phyloP scores from a whole-genome alignment of 1,284 basidiomycete genomes.

The Cutaneotrichosporon sp. region DNA sequence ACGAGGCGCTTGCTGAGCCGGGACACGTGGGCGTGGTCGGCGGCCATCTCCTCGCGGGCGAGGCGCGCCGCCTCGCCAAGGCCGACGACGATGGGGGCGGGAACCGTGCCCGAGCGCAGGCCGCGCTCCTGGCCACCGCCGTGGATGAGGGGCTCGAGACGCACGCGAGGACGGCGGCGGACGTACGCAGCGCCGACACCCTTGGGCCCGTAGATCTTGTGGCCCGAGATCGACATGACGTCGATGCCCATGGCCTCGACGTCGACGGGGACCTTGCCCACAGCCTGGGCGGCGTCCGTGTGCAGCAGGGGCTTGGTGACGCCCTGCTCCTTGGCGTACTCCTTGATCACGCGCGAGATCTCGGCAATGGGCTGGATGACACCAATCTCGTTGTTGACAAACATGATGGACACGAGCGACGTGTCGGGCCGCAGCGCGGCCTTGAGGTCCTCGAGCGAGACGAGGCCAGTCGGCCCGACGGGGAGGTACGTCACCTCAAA shows the following conservation, averaged over 20 bases:
- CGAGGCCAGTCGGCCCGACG: constrained; percentile 81
- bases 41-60: constrained; percentile 87
- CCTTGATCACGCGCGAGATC: constrained; percentile 76
- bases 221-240: constrained; percentile 92
- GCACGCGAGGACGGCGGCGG: constrained; percentile 85
- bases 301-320: constrained; percentile 92
- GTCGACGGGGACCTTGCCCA: constrained; percentile 86
- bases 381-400: constrained; percentile 99
- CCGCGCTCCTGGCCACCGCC: constrained; percentile 99
- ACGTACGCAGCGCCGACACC: constrained; percentile 96
- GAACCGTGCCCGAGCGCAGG: constrained; percentile 87
- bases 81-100: constrained; percentile 87
- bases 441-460: constrained; percentile 75
- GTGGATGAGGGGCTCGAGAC: constrained; percentile 91
- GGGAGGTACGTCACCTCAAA: constrained; percentile 98
- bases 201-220: constrained; percentile 99
- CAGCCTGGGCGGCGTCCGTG: constrained; percentile 96
- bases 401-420: constrained; percentile 92
- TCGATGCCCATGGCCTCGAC: constrained; percentile 97
- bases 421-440: constrained; percentile 82
- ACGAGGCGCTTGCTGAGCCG: constrained; percentile 80
- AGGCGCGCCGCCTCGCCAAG: constrained; percentile 94
- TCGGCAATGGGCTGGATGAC: constrained; percentile 97
- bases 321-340: constrained; percentile 58
- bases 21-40: constrained; percentile 78